Evolutionary conservation across 1,284 basidiomycete genomes (phyloP), one percentile per base, ranked within the genome.

Genomic region (Spongiforma sp.): DNA sequence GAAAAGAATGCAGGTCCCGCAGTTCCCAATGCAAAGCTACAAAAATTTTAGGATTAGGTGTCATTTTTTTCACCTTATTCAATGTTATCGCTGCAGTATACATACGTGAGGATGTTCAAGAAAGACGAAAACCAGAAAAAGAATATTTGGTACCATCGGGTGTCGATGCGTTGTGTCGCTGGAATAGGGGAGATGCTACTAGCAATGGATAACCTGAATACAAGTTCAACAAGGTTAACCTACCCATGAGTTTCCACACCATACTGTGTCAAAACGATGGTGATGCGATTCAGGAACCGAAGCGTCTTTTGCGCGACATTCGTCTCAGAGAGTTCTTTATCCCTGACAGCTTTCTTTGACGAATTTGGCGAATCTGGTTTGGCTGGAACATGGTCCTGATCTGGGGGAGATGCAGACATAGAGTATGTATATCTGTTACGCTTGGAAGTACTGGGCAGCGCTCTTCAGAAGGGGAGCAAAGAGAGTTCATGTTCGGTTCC

Each of bases 51-150:
- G 28, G 21, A 7, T 30, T 30, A 56, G 30, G 12, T 21, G 54
- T 36, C 1, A 15, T 2, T 37, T 30, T 28, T 6, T 33, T 48
- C 24, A 41, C 3, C 17, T 3, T n/a, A 10, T 15, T 39, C 8
- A 5, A 15, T 26, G 3, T 30, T 9, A 21, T 17, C 6, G n/a
- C n/a, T n/a, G n/a, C n/a, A 12, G 24, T 7, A 56, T 11, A 75
- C 81, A 55, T 77, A 88, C 77, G 81, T 80, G 36, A 88, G 77
- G 62, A 90, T 80, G 67, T 89, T 89, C 73, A 87, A 80, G 65
- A 88, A 89, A 57, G 82, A 81, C 10, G 87, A 85, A 68, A 89
- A 86, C 88, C 88, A 89, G 26, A 88, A 80, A 67, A 87, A 87
- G 74, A 89, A 89, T 76, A 89, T 80, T 68, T 89, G 88, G 67